Percentiles rank a stretch among this genome's conserved stretches.
phyloP scores from a whole-genome alignment of 129 eudicot genomes.

The Rutidosis leptorrhynchoides region DNA sequence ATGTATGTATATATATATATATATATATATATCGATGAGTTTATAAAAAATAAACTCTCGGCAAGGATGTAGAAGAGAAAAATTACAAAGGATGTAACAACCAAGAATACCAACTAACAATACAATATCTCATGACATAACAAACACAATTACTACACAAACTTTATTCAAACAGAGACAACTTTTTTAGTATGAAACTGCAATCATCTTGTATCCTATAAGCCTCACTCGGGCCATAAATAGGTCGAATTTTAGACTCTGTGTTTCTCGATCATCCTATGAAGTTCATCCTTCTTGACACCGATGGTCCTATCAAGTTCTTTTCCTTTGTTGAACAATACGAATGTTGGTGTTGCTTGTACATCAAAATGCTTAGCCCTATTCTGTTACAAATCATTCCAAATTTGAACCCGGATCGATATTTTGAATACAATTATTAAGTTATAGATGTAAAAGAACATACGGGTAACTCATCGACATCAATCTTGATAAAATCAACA shows the following conservation, averaged over 20 bases:
- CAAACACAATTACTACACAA: constrained; percentile 13
- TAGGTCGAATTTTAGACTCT: constrained; percentile 28
- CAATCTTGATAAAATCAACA: constrained; percentile 72
- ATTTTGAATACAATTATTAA: background rate
- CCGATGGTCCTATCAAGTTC: constrained; percentile 69
- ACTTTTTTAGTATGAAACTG: background rate
- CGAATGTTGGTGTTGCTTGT: constrained; percentile 73
- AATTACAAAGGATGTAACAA: no score
- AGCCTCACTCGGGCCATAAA: background rate
- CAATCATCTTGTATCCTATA: constrained; percentile 11
- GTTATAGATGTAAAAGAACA: background rate
- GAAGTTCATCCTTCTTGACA: constrained; percentile 63
- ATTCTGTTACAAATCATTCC: constrained; percentile 35
- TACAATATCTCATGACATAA: constrained; percentile 9
- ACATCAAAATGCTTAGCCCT: constrained; percentile 63
- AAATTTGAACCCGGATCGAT: background rate
- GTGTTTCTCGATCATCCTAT: constrained; percentile 65
- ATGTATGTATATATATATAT: no score
- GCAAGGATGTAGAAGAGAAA: no score
- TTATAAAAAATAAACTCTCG: no score
- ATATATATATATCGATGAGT: no score
- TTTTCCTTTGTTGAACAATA: constrained; percentile 67
- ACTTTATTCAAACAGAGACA: constrained; percentile 22
- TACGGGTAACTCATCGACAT: constrained; percentile 76
- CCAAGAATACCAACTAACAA: no score